Percentiles rank a stretch among this genome's conserved stretches.
Conservation (phyloP, 1,139 yeast genomes). For the Chernovozyma aurita region DNA sequence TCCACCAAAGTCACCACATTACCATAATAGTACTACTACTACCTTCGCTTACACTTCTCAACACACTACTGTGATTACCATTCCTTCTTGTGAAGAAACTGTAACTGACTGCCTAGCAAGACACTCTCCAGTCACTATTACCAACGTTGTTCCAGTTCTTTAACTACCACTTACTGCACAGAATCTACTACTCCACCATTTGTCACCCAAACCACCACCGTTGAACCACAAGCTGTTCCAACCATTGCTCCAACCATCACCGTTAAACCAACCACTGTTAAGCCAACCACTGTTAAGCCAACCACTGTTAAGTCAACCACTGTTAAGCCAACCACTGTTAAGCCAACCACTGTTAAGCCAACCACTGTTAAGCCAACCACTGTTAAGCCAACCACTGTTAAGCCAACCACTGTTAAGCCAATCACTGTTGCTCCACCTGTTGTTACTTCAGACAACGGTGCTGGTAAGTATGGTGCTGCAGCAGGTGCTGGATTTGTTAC, state of each 20-base stretch:
- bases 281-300: too few relatives aligned
- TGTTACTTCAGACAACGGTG: neutral
- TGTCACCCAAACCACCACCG: conserved; percentile 1
- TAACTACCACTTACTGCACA: conserved; percentile 47
- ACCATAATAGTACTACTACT: conserved; percentile 2
- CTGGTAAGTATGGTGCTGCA: neutral
- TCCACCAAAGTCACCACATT: conserved; percentile 2
- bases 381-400: neutral
- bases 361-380: conserved; percentile 2
- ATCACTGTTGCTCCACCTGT: too few relatives aligned
- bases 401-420: too few relatives aligned
- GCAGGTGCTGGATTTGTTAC: conserved; percentile 1
- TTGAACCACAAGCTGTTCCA: conserved; percentile 1
- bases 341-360: too few relatives aligned
- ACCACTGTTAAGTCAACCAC: too few relatives aligned
- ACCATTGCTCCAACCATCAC: too few relatives aligned
- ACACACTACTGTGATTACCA: conserved; percentile 31
- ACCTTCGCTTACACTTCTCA: conserved; percentile 16
- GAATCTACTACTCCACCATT: conserved; percentile 24
- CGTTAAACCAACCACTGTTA: too few relatives aligned
- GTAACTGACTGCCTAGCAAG: conserved; percentile 40
- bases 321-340: too few relatives aligned
- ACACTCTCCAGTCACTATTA: conserved; percentile 6
- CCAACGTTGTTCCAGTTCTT: conserved; percentile 21
- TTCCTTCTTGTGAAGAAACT: conserved; percentile 38